These are phyloP conservation scores for Cenchrus fungigraminus DNA, from an alignment of 176 grass and related monocot genomes.

Conservation along the genomic window DNA sequence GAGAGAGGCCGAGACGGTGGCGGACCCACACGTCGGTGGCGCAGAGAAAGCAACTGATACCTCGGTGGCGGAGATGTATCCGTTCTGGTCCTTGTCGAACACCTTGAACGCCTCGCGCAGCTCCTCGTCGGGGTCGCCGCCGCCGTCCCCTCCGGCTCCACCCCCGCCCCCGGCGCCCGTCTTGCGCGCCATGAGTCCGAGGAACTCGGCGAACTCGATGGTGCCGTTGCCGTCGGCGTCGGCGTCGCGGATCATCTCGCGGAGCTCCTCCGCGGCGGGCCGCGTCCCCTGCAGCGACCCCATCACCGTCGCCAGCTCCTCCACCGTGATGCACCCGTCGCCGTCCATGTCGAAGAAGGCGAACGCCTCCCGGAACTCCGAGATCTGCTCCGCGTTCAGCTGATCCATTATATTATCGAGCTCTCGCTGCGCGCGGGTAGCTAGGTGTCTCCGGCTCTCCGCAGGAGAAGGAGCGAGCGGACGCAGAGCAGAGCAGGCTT, in stretches of 20 bases:
- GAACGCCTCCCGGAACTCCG: conserved; percentile 78
- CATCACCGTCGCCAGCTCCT: conserved; percentile 73
- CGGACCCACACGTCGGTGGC: too few relatives aligned
- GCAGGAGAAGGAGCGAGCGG: too few relatives aligned
- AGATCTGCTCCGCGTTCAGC: conserved; percentile 56
- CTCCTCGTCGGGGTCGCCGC: conserved; percentile 63
- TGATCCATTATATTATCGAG: background rate
- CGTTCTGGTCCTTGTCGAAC: conserved; percentile 95
- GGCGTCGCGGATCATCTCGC: conserved; percentile 79
- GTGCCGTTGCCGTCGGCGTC: conserved; percentile 82
- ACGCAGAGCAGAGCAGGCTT: background rate
- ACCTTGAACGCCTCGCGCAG: conserved; percentile 88
- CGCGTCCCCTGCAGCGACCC: conserved; percentile 68
- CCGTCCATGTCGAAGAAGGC: conserved; percentile 92
- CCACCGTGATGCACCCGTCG: conserved; percentile 84
- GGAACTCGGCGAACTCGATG: conserved; percentile 86
- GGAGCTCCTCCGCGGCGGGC: conserved; percentile 56
- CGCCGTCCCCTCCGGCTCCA: background rate
- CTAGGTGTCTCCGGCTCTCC: too few relatives aligned
- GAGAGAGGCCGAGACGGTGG: too few relatives aligned
- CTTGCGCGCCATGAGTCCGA: conserved; percentile 66
- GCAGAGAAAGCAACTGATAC: background rate
- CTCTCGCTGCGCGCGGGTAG: too few relatives aligned
- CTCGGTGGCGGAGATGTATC: conserved; percentile 73
- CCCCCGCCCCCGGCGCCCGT: background rate